phyloP scores from a whole-genome alignment of 345 rosid genomes.

The Populus ilicifolia region DNA sequence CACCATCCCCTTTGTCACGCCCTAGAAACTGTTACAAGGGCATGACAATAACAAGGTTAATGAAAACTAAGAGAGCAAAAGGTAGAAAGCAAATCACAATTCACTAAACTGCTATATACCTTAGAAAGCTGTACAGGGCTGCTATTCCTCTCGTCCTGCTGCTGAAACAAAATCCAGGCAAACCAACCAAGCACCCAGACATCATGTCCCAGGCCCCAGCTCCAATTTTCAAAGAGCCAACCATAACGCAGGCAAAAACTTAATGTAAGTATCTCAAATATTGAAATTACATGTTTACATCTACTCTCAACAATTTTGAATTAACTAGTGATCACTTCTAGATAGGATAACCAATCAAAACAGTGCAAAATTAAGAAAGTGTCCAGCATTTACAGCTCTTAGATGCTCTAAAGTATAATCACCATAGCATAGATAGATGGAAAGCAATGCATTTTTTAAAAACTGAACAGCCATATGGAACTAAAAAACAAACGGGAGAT shows the following conservation, averaged over 20 bases:
- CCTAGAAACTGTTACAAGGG: slow-evolving; percentile 59
- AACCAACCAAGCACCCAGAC: slow-evolving; percentile 50
- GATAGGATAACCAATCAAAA: neutral
- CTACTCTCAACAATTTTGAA: neutral
- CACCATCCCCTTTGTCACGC: slow-evolving; percentile 70
- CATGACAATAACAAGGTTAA: neutral
- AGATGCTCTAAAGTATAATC: no score
- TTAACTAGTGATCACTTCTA: no score
- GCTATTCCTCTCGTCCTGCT: slow-evolving; percentile 63
- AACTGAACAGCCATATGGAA: neutral
- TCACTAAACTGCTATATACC: slow-evolving; percentile 35
- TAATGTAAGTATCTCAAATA: slow-evolving; percentile 57
- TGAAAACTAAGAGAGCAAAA: neutral
- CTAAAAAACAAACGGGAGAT: slow-evolving; percentile 4
- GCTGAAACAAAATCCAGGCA: slow-evolving; percentile 60
- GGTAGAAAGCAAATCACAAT: neutral
- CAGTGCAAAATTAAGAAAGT: neutral
- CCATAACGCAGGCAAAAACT: slow-evolving; percentile 59
- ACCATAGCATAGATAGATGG: no score
- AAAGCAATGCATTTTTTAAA: neutral
- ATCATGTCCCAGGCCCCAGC: slow-evolving; percentile 83
- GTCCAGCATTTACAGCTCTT: neutral
- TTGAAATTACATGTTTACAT: slow-evolving; percentile 5
- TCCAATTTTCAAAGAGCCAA: slow-evolving; percentile 94
- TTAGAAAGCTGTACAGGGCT: slow-evolving; percentile 93